Evolutionary conservation across 1,284 basidiomycete genomes (phyloP), one percentile per base, ranked within the genome.

Genomic region (Tilletia indica): DNA sequence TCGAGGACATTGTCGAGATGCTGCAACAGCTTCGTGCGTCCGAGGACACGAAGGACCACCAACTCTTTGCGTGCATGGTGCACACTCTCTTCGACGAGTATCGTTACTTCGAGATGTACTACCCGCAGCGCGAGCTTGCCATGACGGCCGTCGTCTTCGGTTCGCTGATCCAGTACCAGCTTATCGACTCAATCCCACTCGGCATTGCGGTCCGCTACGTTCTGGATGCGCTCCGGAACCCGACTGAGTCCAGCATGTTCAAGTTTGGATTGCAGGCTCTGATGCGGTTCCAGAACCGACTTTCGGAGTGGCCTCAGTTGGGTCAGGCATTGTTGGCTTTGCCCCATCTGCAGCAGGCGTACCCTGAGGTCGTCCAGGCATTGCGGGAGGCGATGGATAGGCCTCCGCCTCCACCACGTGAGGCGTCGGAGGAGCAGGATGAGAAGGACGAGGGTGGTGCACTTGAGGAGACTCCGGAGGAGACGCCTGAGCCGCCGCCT

Each of bases 21-120:
- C 89, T 99, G 51, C 91, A 93, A 85, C 90, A 90, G 68, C 90
- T 91, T 87, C 93, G 95, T 82, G 89, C 89, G 70, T 97, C 95
- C 34, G 88, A 89, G 38, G 93, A 92, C 79, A 85, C 90, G 51
- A 90, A 91, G 75, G 94, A 98, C 79, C 93, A 95, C 83, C 93
- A 99, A 86, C 90, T 97, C 73, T 97, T 99, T 83, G 97, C 95
- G 14, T 98, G 95, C 88, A 96, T 97, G 89, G 90, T 99, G 68
- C 95, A 98, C 87, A 97, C 97, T 86, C 89, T 99, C 70, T 99
- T 99, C 86, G 97, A 99, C 89, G 97, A 99, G 87, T 97, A 97
- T 89, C 94, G 95, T 83, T 99, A 97, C 88, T 97, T 99, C 89
- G 93, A 97, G 84, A 92, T 93, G 75, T 80, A 83, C 68, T 96